Percentiles rank a stretch among this genome's conserved stretches.
These are phyloP conservation scores for Penicillium goetzii DNA, from an alignment of 495 filamentous ascomycete genomes.

Conservation along the genomic window DNA sequence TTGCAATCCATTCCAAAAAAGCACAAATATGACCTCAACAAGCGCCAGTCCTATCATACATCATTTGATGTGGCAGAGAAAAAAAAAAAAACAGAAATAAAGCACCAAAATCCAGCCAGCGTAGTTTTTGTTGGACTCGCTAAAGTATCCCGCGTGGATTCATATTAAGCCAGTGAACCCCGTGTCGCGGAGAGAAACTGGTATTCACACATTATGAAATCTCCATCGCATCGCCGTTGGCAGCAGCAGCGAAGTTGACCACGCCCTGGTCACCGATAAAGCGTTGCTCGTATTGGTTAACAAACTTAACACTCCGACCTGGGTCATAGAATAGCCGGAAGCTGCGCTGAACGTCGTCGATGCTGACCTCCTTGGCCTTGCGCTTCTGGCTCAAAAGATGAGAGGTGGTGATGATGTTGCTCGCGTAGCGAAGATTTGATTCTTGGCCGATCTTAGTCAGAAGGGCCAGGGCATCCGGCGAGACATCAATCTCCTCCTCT, in stretches of 20 bases:
- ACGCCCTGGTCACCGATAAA: constrained; percentile 86
- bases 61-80: constrained; percentile 42
- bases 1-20: constrained; percentile 33
- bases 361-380: constrained; percentile 74
- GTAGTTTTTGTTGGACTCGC: constrained; percentile 30
- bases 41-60: constrained; percentile 55
- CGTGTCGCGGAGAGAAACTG: constrained; percentile 31
- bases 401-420: constrained; percentile 93
- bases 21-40: constrained; percentile 35
- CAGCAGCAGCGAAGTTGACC: constrained; percentile 69
- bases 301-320: constrained; percentile 82
- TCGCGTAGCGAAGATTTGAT: constrained; percentile 87
- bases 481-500: constrained; percentile 93
- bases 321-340: constrained; percentile 94
- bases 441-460: constrained; percentile 95
- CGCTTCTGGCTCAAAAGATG: constrained; percentile 81
- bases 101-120: constrained; percentile 25
- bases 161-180: constrained; percentile 29
- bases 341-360: constrained; percentile 89
- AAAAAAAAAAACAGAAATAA: constrained; percentile 24
- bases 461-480: constrained; percentile 83
- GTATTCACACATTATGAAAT: constrained; percentile 56
- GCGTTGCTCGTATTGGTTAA: constrained; percentile 85
- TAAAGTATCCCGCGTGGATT: constrained; percentile 23
- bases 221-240: constrained; percentile 85